These are phyloP conservation scores for Candida corydali DNA, from an alignment of 805 yeast species.

Conservation along the genomic window DNA sequence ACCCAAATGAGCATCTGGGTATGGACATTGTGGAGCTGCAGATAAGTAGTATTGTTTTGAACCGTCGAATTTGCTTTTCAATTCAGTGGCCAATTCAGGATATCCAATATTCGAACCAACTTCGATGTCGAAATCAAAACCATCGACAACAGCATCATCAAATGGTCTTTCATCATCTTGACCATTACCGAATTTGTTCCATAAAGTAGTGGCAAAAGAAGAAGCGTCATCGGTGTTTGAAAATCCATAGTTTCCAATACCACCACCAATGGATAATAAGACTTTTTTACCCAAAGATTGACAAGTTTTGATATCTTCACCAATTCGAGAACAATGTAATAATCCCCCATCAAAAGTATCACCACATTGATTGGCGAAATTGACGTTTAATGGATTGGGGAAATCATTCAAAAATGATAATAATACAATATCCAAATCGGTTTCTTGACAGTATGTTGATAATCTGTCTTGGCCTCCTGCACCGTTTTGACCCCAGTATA, in stretches of 20 bases:
- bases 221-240: conserved; percentile 49
- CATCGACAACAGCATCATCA: conserved; percentile 28
- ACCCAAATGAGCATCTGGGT: conserved; percentile 58
- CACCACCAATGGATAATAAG: conserved; percentile 60
- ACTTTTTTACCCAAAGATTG: conserved; percentile 72
- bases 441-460: conserved; percentile 54
- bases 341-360: conserved; percentile 32
- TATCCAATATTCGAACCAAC: conserved; percentile 16
- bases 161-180: conserved; percentile 20
- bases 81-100: conserved; percentile 26
- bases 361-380: conserved; percentile 19
- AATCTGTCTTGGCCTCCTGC: conserved; percentile 22
- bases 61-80: conserved; percentile 17
- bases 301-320: conserved; percentile 64
- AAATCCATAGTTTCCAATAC: conserved; percentile 43
- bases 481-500: conserved; percentile 21
- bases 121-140: conserved; percentile 33
- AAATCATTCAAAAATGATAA: conserved; percentile 67
- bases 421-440: conserved; percentile 63
- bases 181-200: conserved; percentile 36
- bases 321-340: conserved; percentile 35
- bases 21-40: conserved; percentile 92
- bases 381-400: conserved; percentile 30
- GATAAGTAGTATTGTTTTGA: conserved; percentile 67
- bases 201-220: conserved; percentile 38